phyloP scores from a whole-genome alignment of 257 asterid genomes.

The Solanum rostratum region DNA sequence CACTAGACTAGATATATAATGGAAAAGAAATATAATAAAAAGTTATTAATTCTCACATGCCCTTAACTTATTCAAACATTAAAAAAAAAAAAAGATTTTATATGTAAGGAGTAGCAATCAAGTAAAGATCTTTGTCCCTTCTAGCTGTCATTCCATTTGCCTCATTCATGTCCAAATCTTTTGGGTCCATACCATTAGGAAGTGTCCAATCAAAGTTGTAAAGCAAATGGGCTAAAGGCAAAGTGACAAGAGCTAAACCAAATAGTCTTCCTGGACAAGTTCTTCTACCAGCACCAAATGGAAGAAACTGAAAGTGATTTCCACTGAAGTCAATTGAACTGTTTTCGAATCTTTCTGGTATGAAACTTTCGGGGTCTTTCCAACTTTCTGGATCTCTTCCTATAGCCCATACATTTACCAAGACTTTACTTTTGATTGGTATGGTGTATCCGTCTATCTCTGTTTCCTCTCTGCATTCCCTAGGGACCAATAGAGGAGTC shows the following conservation, averaged over 20 bases:
- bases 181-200: neutral
- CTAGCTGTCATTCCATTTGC: neutral
- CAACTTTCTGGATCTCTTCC: slow-evolving; percentile 9
- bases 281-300: slow-evolving; percentile 12
- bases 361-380: neutral
- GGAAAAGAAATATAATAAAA: neutral
- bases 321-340: neutral
- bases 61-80: neutral
- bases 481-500: neutral
- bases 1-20: neutral
- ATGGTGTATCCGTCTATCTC: neutral
- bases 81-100: neutral
- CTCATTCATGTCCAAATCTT: neutral
- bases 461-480: slow-evolving; percentile 6
- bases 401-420: slow-evolving; percentile 9
- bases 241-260: neutral
- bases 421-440: neutral
- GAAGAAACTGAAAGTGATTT: neutral
- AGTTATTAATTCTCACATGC: neutral
- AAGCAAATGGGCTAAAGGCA: slow-evolving; percentile 1
- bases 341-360: slow-evolving; percentile 8
- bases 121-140: neutral
- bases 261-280: neutral
- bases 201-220: slow-evolving; percentile 7
- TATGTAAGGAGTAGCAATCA: neutral